Base-by-base conservation (phyloP, 345 rosid species). In the Citrus medica region DNA sequence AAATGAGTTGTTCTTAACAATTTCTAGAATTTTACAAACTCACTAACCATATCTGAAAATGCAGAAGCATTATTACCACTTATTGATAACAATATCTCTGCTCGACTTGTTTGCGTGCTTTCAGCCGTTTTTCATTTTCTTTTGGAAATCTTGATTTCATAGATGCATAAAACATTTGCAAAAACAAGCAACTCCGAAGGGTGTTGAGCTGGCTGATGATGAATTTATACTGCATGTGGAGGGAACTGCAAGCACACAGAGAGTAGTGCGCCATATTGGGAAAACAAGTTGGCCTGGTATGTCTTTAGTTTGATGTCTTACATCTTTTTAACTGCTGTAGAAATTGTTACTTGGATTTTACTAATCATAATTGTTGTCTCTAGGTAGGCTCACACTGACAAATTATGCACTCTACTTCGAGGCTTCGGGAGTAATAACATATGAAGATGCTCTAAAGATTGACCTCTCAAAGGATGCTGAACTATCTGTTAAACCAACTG, bases 401-500 rank as follows among this genome's bases (percentile, higher is more conserved):
- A 96, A 96, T 79, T 92, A 92, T 74, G 97, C 97, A 17, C 88
- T 96, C 68, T 96, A 96, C 82, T 95, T 95, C 4, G 99, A 96
- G 94, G 94, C 97, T 51, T 90, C 92, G 0, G 92, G 93, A 48
- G 89, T 87, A 32, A 68, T 95, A 79, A 83, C 81, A 4, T 92
- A 92, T 70, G 97, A 91, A 74, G 92, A 92, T 82, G 99, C 97
- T 42, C 77, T 96, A 71, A 91, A 94, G 86, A 89, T 94, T 38
- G 95, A 91, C 80, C 97, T 96, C 62, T 88, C 95, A 3, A 90
- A 82, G 75, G 86, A 86, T 63, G 64, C 21, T 9, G 84, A 81
- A 38, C 90, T 84, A 42, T 74, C 79, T 1, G 70, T 88, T 65
- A 92, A 90, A 83, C 91, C 99, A 69, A 75, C 83, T 40, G 92